A percentile compares a stretch with the other conserved stretches of the same genome.
Evolutionary conservation across 2,329 filamentous ascomycete genomes (phyloP).

Genomic region (Venturia pyrina): DNA sequence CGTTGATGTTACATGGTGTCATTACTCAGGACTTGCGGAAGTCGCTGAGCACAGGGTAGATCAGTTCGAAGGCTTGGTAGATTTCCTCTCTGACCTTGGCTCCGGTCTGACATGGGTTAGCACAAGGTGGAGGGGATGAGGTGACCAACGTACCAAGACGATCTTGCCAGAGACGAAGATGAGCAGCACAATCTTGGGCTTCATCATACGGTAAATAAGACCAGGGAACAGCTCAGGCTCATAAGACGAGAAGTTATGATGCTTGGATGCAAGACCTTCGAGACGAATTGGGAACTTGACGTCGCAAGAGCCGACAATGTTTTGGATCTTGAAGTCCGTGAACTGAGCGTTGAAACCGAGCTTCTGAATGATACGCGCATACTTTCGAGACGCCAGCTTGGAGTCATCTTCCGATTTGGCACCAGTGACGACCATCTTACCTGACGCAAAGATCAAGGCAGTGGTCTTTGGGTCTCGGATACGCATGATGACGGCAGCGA

Average conservation of each 20-base stretch:
- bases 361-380: slow-evolving; percentile 98
- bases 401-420: slow-evolving; percentile 97
- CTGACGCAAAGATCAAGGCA: slow-evolving; percentile 91
- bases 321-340: slow-evolving; percentile 99
- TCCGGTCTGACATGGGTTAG: slow-evolving; percentile 86
- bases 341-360: slow-evolving; percentile 99
- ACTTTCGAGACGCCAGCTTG: slow-evolving; percentile 93
- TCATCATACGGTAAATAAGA: slow-evolving; percentile 99
- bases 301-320: slow-evolving; percentile 96
- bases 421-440: slow-evolving; percentile 99
- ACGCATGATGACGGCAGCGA: slow-evolving; percentile 98
- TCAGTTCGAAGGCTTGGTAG: slow-evolving; percentile 42
- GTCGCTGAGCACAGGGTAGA: slow-evolving; percentile 85
- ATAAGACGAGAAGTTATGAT: slow-evolving; percentile 99
- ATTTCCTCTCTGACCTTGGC: slow-evolving; percentile 98
- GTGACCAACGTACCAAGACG: slow-evolving; percentile 36
- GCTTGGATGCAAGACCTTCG: slow-evolving; percentile 88
- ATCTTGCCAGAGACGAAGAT: slow-evolving; percentile 99
- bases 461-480: slow-evolving; percentile 99
- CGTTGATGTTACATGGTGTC: slow-evolving; percentile 9
- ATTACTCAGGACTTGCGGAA: slow-evolving; percentile 49
- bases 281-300: slow-evolving; percentile 99
- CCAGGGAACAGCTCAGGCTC: slow-evolving; percentile 97
- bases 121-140: slow-evolving; percentile 52
- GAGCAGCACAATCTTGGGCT: slow-evolving; percentile 95